Base-by-base conservation (phyloP, 345 rosid genomes). In the Ceriops decandra region DNA sequence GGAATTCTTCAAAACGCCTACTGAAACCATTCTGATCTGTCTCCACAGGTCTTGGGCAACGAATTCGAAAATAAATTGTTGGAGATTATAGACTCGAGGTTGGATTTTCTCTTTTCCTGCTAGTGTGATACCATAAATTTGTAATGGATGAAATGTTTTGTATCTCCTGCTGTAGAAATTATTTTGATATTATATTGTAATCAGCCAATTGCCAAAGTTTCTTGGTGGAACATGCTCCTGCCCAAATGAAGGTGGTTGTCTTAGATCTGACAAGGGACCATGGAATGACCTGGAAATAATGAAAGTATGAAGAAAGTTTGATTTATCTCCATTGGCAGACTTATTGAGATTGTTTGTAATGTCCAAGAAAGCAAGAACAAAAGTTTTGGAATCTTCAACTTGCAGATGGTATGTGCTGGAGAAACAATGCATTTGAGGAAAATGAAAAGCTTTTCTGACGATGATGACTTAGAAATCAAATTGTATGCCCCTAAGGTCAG, bases 191-290 rank as follows among this genome's bases (percentile, higher is more conserved):
- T 22, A 7, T 56, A 6, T 11, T 24, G 59, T 21, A 9, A 22
- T 56, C 59, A 56, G 30, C 28, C 28, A 56, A 56, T 56, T 56
- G 59, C 59, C 30, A 21, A 27, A 56, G 15, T 56, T 56, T 56
- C 95, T 91, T 33, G 98, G 97, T 38, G 98, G 98, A 79, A 85
- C 79, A 51, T 91, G 97, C 79, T 74, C 84, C 0, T 95, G 99
- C 80, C 79, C 81, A 51, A 75, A 83, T 77, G 89, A 85, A 62
- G 97, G 97, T 17, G 95, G 96, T 56, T 95, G 99, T 64, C 81
- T 91, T 70, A 78, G 81, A 75, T 88, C 91, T 31, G 84, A 87
- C 69, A 95, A 87, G 75, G 97, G 99, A 56, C 97, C 96, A 13
- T 95, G 97, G 99, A 95, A 84, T 66, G 88, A 91, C 73, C 84